Evolutionary conservation across 139 green algal genomes (phyloP).

Genomic region (Chlorella ohadii): DNA sequence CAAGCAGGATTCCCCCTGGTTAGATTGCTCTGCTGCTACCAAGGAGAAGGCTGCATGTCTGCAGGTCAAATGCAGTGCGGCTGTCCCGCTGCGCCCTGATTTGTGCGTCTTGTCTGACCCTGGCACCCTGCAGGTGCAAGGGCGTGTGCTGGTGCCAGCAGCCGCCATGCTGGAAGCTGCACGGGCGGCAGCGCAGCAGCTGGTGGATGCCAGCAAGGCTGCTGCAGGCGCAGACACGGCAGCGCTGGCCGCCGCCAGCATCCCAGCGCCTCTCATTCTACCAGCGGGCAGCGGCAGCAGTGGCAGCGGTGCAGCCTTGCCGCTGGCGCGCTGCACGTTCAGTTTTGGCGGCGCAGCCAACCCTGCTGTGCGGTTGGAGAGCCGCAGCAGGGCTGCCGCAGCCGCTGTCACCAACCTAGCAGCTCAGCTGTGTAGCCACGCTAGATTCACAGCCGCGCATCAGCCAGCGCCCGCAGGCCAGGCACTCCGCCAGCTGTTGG

Average conservation of each 20-base stretch:
- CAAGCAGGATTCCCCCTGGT: too few relatives aligned
- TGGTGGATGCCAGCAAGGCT: not conserved
- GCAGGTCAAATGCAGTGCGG: too few relatives aligned
- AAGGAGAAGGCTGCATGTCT: too few relatives aligned
- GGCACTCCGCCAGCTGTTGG: not conserved
- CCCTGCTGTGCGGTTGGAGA: not conserved
- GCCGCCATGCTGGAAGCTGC: conserved; percentile 73
- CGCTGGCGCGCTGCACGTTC: not conserved
- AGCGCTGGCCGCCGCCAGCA: not conserved
- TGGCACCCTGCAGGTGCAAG: conserved; percentile 39
- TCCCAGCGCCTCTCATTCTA: conserved; percentile 28
- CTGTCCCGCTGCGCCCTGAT: too few relatives aligned
- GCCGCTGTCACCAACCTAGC: not conserved
- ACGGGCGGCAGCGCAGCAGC: conserved; percentile 26
- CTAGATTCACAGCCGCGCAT: not conserved
- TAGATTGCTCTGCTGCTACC: too few relatives aligned
- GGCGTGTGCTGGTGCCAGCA: conserved; percentile 67
- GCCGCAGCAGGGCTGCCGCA: not conserved
- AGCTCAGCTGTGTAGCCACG: not conserved
- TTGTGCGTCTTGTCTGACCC: not conserved
- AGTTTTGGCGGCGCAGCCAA: not conserved
- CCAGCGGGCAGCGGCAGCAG: not conserved
- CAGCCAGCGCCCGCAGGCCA: not conserved
- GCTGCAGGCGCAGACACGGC: not conserved
- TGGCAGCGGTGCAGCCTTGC: not conserved